Percentiles rank a stretch among this genome's conserved stretches.
phyloP scores from a whole-genome alignment of 148 eudicot species.

The Gaultheria prostrata region DNA sequence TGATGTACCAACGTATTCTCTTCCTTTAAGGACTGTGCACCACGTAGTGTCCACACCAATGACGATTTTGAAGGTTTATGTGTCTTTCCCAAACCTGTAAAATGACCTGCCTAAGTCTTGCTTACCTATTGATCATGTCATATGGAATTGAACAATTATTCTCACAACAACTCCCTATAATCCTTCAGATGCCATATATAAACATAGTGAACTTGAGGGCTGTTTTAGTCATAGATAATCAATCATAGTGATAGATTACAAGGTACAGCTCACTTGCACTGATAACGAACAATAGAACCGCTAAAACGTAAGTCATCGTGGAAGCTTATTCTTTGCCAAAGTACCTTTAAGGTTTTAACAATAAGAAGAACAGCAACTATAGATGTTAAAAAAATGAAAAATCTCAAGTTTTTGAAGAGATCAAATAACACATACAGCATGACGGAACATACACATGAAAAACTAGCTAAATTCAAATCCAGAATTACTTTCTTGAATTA shows the following conservation, averaged over 20 bases:
- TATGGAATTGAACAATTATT: background rate
- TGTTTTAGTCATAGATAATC: background rate
- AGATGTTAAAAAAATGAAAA: background rate
- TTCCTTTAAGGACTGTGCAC: constrained; percentile 47
- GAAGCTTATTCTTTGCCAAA: background rate
- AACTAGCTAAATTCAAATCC: background rate
- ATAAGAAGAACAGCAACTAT: background rate
- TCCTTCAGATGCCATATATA: background rate
- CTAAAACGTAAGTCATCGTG: background rate
- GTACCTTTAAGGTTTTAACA: background rate
- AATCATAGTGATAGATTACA: background rate
- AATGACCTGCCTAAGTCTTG: constrained; percentile 11
- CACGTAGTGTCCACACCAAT: constrained; percentile 72
- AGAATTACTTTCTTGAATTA: background rate
- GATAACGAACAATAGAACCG: background rate
- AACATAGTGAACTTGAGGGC: background rate
- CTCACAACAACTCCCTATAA: background rate
- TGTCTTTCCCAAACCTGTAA: constrained; percentile 37
- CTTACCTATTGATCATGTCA: background rate
- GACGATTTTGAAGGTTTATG: constrained; percentile 50
- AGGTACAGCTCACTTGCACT: background rate
- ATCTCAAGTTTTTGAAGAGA: background rate
- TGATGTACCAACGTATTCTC: constrained; percentile 39
- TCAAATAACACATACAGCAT: background rate
- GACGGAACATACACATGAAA: background rate